A percentile compares a stretch with the other conserved stretches of the same genome.
These are phyloP conservation scores for Penicillium sp. DNA, from an alignment of 2,329 filamentous ascomycete species.

Conservation along the genomic window DNA sequence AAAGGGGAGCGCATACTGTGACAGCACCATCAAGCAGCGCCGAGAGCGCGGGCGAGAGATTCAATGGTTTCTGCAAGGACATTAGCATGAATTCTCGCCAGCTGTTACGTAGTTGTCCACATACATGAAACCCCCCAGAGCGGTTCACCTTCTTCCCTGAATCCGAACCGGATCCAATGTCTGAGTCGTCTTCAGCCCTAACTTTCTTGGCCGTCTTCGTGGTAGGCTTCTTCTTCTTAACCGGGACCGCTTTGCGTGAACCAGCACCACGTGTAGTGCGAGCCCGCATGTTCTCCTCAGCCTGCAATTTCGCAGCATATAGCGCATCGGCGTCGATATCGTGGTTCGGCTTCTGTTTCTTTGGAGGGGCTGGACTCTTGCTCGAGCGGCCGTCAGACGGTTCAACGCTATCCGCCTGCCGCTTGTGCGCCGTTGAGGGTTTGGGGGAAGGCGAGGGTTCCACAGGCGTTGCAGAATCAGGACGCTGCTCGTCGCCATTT, in stretches of 20 bases:
- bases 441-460: constrained; percentile 37
- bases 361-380: constrained; percentile 49
- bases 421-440: constrained; percentile 46
- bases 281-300: constrained; percentile 81
- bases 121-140: constrained; percentile 87
- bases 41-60: constrained; percentile 51
- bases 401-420: constrained; percentile 47
- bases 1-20: constrained; percentile 39
- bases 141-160: constrained; percentile 68
- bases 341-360: constrained; percentile 67
- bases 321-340: constrained; percentile 81
- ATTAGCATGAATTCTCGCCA: background rate
- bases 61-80: constrained; percentile 50
- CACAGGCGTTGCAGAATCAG: constrained; percentile 30
- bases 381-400: constrained; percentile 42
- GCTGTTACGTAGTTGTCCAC: constrained; percentile 1
- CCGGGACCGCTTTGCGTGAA: constrained; percentile 60
- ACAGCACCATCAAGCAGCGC: constrained; percentile 50
- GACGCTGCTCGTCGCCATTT: constrained; percentile 41
- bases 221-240: constrained; percentile 66
- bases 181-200: constrained; percentile 79
- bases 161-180: constrained; percentile 67
- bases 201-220: constrained; percentile 69
- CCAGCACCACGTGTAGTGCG: constrained; percentile 77
- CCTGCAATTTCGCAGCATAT: constrained; percentile 85